Conservation (phyloP, 768 basidiomycete genomes). For the Suillus discolor region DNA sequence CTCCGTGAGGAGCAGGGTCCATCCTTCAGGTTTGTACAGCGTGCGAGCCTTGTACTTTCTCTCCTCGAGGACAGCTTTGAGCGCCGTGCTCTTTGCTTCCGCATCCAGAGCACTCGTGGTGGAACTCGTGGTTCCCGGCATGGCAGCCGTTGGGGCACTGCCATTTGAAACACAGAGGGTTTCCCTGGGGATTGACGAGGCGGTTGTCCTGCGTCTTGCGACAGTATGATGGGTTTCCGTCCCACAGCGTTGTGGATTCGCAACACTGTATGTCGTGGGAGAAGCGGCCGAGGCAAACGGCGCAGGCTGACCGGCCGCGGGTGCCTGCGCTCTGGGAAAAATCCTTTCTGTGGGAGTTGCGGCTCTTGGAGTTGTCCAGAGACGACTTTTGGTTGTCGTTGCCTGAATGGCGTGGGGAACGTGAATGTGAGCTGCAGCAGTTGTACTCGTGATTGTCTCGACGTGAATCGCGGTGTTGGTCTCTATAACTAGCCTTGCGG, state of each 20-base stretch:
- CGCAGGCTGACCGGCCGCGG: conserved; percentile 20
- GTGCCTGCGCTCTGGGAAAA: neutral
- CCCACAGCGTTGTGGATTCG: conserved; percentile 20
- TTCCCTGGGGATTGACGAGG: conserved; percentile 25
- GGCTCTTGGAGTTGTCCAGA: neutral
- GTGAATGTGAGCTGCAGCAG: neutral
- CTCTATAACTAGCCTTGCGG: neutral
- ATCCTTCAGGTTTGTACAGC: too few relatives aligned
- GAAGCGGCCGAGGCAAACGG: conserved; percentile 36
- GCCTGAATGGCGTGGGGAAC: neutral
- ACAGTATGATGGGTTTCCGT: conserved; percentile 8
- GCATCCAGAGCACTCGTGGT: too few relatives aligned
- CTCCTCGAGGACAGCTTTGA: too few relatives aligned
- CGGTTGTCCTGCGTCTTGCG: conserved; percentile 4
- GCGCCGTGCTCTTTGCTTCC: too few relatives aligned
- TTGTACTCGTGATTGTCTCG: too few relatives aligned
- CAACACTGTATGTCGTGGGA: conserved; percentile 30
- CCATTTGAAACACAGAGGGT: conserved; percentile 38
- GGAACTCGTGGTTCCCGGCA: too few relatives aligned
- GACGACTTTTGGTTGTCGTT: neutral
- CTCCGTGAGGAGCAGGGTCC: too few relatives aligned
- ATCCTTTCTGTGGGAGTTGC: neutral
- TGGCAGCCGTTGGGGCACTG: conserved; percentile 24
- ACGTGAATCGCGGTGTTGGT: neutral
- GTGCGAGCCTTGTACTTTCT: too few relatives aligned